Evolutionary conservation across 1,139 yeast species (phyloP).

Genomic region (Candida pseudoviswanathii): DNA sequence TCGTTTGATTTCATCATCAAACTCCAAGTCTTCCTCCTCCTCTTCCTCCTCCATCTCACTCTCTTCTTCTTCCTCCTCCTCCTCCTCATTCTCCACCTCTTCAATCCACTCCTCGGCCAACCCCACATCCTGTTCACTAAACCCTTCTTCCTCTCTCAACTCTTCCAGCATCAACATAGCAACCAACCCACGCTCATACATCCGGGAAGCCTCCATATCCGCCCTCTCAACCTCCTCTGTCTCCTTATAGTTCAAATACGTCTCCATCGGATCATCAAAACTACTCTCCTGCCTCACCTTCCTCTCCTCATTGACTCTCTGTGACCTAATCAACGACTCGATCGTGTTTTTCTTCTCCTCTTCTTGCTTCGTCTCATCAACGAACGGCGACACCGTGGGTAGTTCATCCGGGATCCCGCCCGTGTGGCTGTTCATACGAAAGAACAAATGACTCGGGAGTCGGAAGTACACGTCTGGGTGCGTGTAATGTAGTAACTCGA

Average conservation of each 20-base stretch:
- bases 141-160: slow-evolving; percentile 3
- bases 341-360: neutral
- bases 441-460: no score
- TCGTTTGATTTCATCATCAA: slow-evolving; percentile 2
- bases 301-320: neutral
- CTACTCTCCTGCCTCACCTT: neutral
- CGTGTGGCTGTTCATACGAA: no score
- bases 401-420: no score
- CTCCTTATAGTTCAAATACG: slow-evolving; percentile 12
- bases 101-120: slow-evolving; percentile 8
- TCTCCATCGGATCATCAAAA: neutral
- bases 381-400: no score
- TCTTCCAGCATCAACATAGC: slow-evolving; percentile 13
- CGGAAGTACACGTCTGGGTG: no score
- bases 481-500: slow-evolving; percentile 1
- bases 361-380: no score
- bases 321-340: neutral
- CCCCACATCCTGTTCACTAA: slow-evolving; percentile 8
- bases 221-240: slow-evolving; percentile 16
- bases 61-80: slow-evolving; percentile 4
- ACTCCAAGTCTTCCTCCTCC: slow-evolving; percentile 3
- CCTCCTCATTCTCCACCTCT: neutral
- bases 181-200: slow-evolving; percentile 22
- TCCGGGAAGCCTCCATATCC: slow-evolving; percentile 19
- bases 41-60: neutral